Evolutionary conservation across 371 early-diverging fungal species (phyloP), one percentile per base, ranked within the genome.

Genomic region (Actinomucor elegans): DNA sequence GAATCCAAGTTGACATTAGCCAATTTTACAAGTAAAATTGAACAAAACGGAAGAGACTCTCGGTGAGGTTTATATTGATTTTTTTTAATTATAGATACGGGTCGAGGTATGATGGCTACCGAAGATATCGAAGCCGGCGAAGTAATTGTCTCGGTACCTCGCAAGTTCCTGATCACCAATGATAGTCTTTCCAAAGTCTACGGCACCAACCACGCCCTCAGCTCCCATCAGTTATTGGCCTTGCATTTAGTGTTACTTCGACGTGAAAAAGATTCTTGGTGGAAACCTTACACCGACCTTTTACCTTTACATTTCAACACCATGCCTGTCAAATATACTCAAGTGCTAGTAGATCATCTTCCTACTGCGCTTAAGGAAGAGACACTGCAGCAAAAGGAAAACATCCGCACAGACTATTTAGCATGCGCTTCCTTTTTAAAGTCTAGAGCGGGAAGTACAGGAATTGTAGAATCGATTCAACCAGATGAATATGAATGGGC

Each of bases 91-190:
- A 29, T 54, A 82, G 83, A 80, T 48, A 82, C 83, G 48, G 83
- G 83, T 47, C 75, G 83, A 72, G 83, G 74, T 49, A 83, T 84
- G 84, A 84, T 84, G 84, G 84, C 84, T 0, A 81, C 77, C 4
- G 68, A 74, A 31, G 72, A 77, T 55, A 80, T 84, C 24, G 76
- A 74, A 58, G 74, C 77, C 31, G 84, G 84, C 5, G 81, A 84
- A 52, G 73, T 80, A 14, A 77, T 84, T 53, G 75, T 84, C 1
- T 73, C 79, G 4, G 84, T 84, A 4, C 84, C 84, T 20, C 71
- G 72, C 40, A 36, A 55, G 0, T 75, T 79, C 32, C 57, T 84
- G 44, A 80, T 84, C 9, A 76, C 80, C 7, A 68, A 67, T 23
- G 64, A 70, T 5, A 64, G 57, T n/a, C 27, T 77, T 0, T 37